Percentiles rank a stretch among this genome's conserved stretches.
phyloP scores from a whole-genome alignment of 495 filamentous ascomycete species.

The Clohesyomyces aquaticus region DNA sequence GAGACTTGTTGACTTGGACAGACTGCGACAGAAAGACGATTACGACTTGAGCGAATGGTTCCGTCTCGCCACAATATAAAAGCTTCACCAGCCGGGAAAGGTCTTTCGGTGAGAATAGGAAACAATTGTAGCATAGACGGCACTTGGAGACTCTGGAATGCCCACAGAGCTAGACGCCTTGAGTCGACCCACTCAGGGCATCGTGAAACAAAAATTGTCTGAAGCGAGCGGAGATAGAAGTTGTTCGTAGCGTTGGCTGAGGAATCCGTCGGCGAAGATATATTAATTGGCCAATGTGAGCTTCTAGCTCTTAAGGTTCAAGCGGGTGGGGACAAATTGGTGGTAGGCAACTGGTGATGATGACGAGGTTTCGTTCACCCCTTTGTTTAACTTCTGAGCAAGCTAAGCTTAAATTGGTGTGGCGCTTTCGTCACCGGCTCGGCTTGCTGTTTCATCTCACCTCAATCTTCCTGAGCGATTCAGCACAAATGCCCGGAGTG shows the following conservation, averaged over 20 bases:
- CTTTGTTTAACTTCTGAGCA: not conserved
- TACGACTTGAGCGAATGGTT: too few relatives aligned
- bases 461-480: not conserved
- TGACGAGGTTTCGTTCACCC: not conserved
- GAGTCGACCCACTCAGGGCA: not conserved
- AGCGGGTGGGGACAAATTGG: not conserved
- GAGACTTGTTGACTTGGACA: too few relatives aligned
- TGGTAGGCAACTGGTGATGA: not conserved
- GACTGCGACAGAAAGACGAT: too few relatives aligned
- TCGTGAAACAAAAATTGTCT: not conserved
- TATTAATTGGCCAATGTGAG: not conserved
- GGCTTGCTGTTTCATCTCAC: not conserved
- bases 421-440: not conserved
- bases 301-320: not conserved
- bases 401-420: not conserved
- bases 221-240: not conserved
- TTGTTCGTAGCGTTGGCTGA: not conserved
- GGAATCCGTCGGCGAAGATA: not conserved
- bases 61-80: too few relatives aligned
- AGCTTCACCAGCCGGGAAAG: too few relatives aligned
- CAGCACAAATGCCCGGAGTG: too few relatives aligned
- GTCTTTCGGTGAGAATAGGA: not conserved
- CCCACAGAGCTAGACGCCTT: not conserved
- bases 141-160: too few relatives aligned
- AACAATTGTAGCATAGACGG: not conserved